Evolutionary conservation across 768 basidiomycete genomes (phyloP), one percentile per base, ranked within the genome.

Genomic region (Leccinum arenicola): DNA sequence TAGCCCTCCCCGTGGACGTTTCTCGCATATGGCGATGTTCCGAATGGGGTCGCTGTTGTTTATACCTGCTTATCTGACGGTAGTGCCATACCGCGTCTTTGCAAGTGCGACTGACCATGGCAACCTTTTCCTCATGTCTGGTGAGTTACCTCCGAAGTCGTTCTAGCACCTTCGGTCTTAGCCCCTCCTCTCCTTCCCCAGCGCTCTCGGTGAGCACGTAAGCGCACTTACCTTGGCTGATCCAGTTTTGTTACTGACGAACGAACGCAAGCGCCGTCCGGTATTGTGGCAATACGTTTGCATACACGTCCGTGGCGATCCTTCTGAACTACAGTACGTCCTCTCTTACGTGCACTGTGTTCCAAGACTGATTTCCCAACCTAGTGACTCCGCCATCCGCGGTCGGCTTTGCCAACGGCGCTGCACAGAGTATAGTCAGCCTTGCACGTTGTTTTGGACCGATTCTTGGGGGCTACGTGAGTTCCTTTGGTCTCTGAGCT

Each of bases 341-440:
- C 8, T 25, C 4, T 43, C 31, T 19, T 38, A 2, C 27, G 36
- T 21, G 8, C 35, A 50, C 27, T 36, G 61, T 14, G 10, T 35
- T 35, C 54, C 57, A 29, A n/a, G 15, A 52, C 23, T 48, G 4
- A 29, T 50, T 27, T 50, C 47, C 27, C 33, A 15, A 43, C 64
- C 57, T 59, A 94, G 92, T 96, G 90, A 93, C 95, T 0, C 95
- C 96, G 2, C 93, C 95, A 1, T 81, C 82, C 40, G 86, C 93
- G 8, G 85, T 98, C 43, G 93, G 94, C 7, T 85, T 93, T 59
- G 93, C 96, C 10, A 99, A 98, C 69, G 97, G 96, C 17, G 85
- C 96, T 21, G 97, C 95, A 0, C 97, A 99, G 74, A 95, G 93
- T 68, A 90, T 93, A 33, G 95, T 96, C 62, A 95, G 93, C 63